Evolutionary conservation across 257 asterid species (phyloP), one percentile per base, ranked within the genome.

Genomic region (Salvia rosmarinus): DNA sequence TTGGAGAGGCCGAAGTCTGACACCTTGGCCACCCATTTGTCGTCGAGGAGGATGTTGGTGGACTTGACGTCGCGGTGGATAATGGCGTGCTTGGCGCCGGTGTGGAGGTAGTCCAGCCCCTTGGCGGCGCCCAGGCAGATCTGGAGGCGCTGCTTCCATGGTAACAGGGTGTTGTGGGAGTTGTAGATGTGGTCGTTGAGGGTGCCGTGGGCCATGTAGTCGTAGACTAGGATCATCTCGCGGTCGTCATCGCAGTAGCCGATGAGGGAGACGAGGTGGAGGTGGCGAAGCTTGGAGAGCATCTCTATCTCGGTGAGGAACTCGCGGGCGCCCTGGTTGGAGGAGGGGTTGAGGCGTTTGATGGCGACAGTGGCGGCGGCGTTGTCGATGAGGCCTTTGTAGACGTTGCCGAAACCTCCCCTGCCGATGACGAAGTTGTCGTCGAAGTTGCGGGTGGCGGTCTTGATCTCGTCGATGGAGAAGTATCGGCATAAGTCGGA

Each of bases 1-100:
- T 85, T 90, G 10, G 96, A 90, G 32, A 90, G 78, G 23, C 96
- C 96, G 34, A 90, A 88, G 64, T 88, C 95, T 10, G 92, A 86
- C 21, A 90, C 78, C 74, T 90, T 90, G n/a, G n/a, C n/a, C n/a
- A n/a, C n/a, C n/a, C n/a, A n/a, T n/a, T n/a, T n/a, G n/a, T n/a
- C n/a, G n/a, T n/a, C n/a, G n/a, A n/a, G n/a, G n/a, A n/a, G n/a
- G n/a, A n/a, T n/a, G n/a, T n/a, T n/a, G n/a, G n/a, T n/a, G n/a
- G n/a, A n/a, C n/a, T n/a, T n/a, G n/a, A n/a, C n/a, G n/a, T n/a
- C n/a, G n/a, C n/a, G n/a, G n/a, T n/a, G n/a, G n/a, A n/a, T n/a
- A n/a, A n/a, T n/a, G n/a, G n/a, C n/a, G n/a, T n/a, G n/a, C n/a
- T 80, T 81, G 0, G 81, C 73, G n/a, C 90, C 83, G 3, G 84